Conservation (phyloP, 1,284 basidiomycete species). For the Filobasidium uniguttulatum region DNA sequence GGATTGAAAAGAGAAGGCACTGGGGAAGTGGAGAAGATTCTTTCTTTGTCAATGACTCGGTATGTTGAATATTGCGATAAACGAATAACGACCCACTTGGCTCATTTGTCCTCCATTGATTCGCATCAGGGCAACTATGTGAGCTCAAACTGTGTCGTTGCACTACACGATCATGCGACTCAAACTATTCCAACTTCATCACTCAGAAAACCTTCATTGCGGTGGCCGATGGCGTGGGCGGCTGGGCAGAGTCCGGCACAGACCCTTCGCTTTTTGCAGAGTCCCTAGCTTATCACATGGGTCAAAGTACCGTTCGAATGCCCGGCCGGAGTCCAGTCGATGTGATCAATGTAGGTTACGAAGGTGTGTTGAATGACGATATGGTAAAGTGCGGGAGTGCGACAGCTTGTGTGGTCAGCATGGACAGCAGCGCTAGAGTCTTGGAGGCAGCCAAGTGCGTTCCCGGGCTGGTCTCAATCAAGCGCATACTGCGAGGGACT, state of each 20-base stretch:
- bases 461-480: background rate
- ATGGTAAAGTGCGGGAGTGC: constrained; percentile 33
- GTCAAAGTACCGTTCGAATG: constrained; percentile 20
- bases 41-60: constrained; percentile 16
- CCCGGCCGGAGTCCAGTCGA: constrained; percentile 25
- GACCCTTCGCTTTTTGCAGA: constrained; percentile 44
- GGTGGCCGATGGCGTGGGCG: constrained; percentile 44
- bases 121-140: background rate
- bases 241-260: constrained; percentile 41
- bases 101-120: background rate
- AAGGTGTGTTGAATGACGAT: constrained; percentile 36
- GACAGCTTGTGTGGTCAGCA: constrained; percentile 38
- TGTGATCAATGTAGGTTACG: constrained; percentile 38
- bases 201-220: constrained; percentile 32
- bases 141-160: background rate
- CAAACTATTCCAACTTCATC: background rate
- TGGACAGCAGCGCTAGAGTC: constrained; percentile 36
- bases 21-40: constrained; percentile 20
- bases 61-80: background rate
- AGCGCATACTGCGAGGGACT: background rate
- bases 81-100: background rate
- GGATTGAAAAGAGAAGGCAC: constrained; percentile 6
- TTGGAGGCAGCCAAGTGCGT: constrained; percentile 41
- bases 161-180: background rate
- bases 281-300: constrained; percentile 40